Evolutionary conservation across 306 rosid genomes (phyloP).

Genomic region (Hylodesmum podocarpum): DNA sequence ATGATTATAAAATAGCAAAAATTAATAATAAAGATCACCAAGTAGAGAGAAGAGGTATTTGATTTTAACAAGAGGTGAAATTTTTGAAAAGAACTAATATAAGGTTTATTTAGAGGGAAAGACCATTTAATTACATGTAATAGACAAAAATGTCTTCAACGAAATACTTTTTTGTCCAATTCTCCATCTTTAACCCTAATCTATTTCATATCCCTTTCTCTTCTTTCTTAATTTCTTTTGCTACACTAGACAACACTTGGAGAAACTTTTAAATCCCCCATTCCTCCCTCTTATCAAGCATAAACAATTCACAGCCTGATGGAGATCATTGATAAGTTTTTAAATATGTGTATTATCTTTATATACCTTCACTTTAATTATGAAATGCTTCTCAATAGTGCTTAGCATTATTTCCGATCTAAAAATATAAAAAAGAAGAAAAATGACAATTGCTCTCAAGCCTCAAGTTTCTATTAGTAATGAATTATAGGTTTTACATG

Average conservation of each 20-base stretch:
- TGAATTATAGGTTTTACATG: too few relatives aligned
- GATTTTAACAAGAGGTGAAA: not conserved
- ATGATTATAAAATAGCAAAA: not conserved
- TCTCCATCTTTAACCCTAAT: not conserved
- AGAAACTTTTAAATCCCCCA: not conserved
- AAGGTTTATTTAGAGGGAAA: not conserved
- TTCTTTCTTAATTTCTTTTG: not conserved
- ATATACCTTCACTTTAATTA: too few relatives aligned
- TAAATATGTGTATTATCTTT: not conserved
- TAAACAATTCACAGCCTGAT: not conserved
- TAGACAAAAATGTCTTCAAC: not conserved
- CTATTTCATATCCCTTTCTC: not conserved
- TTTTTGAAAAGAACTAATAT: not conserved
- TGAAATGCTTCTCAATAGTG: not conserved
- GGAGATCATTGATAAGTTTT: not conserved
- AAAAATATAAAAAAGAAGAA: too few relatives aligned
- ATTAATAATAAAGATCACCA: not conserved
- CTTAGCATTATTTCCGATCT: not conserved
- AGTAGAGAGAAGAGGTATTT: not conserved
- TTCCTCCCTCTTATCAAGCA: not conserved
- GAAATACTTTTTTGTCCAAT: not conserved
- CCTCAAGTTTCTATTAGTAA: not conserved
- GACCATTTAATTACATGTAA: not conserved
- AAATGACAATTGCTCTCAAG: not conserved
- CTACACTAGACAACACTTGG: not conserved